Conservation (phyloP, 352 stramenopile genomes). For the Pythium plurisporium region DNA sequence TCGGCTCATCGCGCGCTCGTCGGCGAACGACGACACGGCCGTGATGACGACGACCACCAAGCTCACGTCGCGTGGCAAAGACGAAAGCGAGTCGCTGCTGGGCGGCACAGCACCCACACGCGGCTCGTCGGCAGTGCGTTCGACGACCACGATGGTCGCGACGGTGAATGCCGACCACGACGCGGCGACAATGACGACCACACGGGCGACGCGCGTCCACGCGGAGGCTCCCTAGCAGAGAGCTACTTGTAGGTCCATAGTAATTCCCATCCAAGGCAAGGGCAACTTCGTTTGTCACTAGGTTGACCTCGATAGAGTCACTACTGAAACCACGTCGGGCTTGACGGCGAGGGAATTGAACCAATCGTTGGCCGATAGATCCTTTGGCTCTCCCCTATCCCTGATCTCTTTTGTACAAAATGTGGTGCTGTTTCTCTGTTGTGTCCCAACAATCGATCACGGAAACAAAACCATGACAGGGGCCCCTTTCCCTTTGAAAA, state of each 20-base stretch:
- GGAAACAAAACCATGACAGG: neutral
- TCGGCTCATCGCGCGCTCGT: slow-evolving; percentile 6
- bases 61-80: neutral
- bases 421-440: slow-evolving; percentile 1
- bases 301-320: neutral
- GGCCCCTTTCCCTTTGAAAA: no score
- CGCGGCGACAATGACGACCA: slow-evolving; percentile 11
- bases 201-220: neutral
- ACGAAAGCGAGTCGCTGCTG: neutral
- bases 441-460: neutral
- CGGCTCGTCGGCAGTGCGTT: neutral
- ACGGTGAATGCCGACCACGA: slow-evolving; percentile 5
- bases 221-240: neutral
- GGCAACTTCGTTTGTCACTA: slow-evolving; percentile 5
- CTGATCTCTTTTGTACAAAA: neutral
- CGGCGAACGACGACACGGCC: slow-evolving; percentile 8
- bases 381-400: neutral
- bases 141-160: slow-evolving; percentile 3
- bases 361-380: neutral
- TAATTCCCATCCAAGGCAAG: no score
- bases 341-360: neutral
- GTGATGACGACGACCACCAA: slow-evolving; percentile 10
- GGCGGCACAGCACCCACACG: neutral
- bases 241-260: no score
- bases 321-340: neutral